Percentiles rank a stretch among this genome's conserved stretches.
Evolutionary conservation across 805 yeast genomes (phyloP).

Genomic region (Danielia reshetovae): DNA sequence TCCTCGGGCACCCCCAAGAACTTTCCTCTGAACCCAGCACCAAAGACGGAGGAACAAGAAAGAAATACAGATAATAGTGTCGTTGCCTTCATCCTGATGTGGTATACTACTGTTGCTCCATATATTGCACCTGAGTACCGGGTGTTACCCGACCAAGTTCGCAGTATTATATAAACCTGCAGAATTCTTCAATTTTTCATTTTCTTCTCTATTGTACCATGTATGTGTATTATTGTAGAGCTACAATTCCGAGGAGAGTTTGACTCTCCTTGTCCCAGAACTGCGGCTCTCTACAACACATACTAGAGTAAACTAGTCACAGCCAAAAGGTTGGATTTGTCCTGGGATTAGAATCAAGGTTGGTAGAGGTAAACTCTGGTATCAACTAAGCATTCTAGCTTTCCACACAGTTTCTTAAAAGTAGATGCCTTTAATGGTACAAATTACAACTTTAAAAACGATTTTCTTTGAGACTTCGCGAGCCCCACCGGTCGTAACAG

Average conservation of each 20-base stretch:
- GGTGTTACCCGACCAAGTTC: constrained; percentile 23
- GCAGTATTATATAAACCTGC: constrained; percentile 10
- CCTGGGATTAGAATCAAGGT: constrained; percentile 30
- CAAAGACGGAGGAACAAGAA: neutral
- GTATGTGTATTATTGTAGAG: constrained; percentile 52
- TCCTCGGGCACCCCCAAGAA: constrained; percentile 26
- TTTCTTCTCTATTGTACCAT: constrained; percentile 38
- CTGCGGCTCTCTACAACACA: constrained; percentile 49
- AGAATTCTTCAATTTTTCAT: neutral
- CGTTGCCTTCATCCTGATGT: constrained; percentile 3
- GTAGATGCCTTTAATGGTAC: constrained; percentile 2
- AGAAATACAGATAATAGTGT: neutral
- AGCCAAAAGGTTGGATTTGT: constrained; percentile 27
- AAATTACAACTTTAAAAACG: neutral
- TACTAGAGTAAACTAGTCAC: constrained; percentile 42
- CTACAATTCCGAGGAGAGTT: constrained; percentile 25
- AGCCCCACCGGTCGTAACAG: constrained; percentile 64
- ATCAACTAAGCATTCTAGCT: constrained; percentile 40
- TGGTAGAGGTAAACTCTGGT: constrained; percentile 10
- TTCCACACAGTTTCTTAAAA: no score
- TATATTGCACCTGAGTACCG: no score
- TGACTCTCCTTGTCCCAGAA: constrained; percentile 27
- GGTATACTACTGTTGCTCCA: neutral
- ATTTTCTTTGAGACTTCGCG: constrained; percentile 19
- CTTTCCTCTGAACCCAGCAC: constrained; percentile 20